phyloP scores from a whole-genome alignment of 2,329 filamentous ascomycete genomes.

The Dendrostoma leiphaemia region DNA sequence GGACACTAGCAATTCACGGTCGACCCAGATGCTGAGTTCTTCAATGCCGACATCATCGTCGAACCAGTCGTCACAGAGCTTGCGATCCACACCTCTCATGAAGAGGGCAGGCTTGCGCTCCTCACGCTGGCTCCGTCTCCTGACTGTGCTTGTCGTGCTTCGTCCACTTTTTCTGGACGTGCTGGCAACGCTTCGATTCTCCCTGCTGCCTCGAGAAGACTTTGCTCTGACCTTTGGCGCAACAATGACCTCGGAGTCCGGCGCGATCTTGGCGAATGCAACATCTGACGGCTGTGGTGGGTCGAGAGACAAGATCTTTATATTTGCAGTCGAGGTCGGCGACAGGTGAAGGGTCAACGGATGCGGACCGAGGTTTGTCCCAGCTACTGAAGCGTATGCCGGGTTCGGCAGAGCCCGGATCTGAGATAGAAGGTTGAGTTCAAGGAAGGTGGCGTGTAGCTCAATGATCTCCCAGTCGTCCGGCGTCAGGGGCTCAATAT shows the following conservation, averaged over 20 bases:
- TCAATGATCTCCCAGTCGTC: constrained; percentile 99
- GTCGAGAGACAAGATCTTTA: constrained; percentile 79
- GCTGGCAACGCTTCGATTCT: constrained; percentile 77
- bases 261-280: constrained; percentile 87
- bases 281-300: constrained; percentile 66
- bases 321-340: constrained; percentile 91
- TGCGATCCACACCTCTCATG: constrained; percentile 74
- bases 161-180: constrained; percentile 76
- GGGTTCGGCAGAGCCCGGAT: constrained; percentile 93
- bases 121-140: constrained; percentile 53
- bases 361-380: constrained; percentile 59
- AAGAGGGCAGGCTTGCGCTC: constrained; percentile 69
- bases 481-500: constrained; percentile 92
- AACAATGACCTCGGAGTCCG: constrained; percentile 95
- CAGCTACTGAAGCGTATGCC: constrained; percentile 52
- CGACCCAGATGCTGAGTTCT: constrained; percentile 78
- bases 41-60: constrained; percentile 60
- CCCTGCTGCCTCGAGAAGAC: constrained; percentile 61
- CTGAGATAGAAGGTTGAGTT: constrained; percentile 89
- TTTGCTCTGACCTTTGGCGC: constrained; percentile 86
- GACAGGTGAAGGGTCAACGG: constrained; percentile 90
- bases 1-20: constrained; percentile 70
- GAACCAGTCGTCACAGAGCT: constrained; percentile 72
- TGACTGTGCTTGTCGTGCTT: constrained; percentile 69
- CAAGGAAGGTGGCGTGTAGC: constrained; percentile 90